Evolutionary conservation across 2,329 filamentous ascomycete genomes (phyloP).

Genomic region (Dothiorella sarmentorum): DNA sequence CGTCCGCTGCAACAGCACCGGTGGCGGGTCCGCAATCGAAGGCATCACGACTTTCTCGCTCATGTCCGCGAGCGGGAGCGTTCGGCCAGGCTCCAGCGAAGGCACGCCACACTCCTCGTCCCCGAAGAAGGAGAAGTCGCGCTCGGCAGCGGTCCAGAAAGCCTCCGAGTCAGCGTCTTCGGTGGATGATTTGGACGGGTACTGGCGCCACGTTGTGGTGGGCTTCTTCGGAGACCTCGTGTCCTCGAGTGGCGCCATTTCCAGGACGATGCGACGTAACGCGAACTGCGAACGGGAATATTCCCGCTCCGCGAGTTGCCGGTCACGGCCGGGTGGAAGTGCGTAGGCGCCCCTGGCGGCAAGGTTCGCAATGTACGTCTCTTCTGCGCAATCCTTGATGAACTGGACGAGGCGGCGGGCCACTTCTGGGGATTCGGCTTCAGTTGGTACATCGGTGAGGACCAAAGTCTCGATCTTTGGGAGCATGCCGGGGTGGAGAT

Average conservation of each 20-base stretch:
- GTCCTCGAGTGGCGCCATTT: slow-evolving; percentile 39
- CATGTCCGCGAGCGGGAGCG: slow-evolving; percentile 46
- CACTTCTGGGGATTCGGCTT: slow-evolving; percentile 36
- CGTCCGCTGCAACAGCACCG: slow-evolving; percentile 22
- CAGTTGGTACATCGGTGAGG: slow-evolving; percentile 54
- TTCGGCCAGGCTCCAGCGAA: slow-evolving; percentile 42
- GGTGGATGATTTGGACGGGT: slow-evolving; percentile 52
- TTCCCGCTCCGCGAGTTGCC: slow-evolving; percentile 47
- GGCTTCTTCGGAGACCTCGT: slow-evolving; percentile 28
- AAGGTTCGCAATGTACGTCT: slow-evolving; percentile 50
- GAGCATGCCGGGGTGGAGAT: slow-evolving; percentile 54
- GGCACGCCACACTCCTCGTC: slow-evolving; percentile 55
- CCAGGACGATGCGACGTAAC: slow-evolving; percentile 54
- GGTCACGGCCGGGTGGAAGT: slow-evolving; percentile 54
- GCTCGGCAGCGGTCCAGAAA: slow-evolving; percentile 56
- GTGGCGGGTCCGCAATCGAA: slow-evolving; percentile 19
- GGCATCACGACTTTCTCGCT: slow-evolving; percentile 38
- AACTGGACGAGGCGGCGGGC: slow-evolving; percentile 48
- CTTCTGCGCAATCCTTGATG: slow-evolving; percentile 55
- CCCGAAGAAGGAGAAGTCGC: slow-evolving; percentile 61
- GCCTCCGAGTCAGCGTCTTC: slow-evolving; percentile 58
- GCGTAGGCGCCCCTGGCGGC: slow-evolving; percentile 56
- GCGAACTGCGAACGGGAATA: slow-evolving; percentile 53
- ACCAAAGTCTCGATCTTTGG: slow-evolving; percentile 54
- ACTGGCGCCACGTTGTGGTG: slow-evolving; percentile 45